Percentiles rank a stretch among this genome's conserved stretches.
Conservation (phyloP, 495 filamentous ascomycete genomes). For the Lasiosphaeris hirsuta region DNA sequence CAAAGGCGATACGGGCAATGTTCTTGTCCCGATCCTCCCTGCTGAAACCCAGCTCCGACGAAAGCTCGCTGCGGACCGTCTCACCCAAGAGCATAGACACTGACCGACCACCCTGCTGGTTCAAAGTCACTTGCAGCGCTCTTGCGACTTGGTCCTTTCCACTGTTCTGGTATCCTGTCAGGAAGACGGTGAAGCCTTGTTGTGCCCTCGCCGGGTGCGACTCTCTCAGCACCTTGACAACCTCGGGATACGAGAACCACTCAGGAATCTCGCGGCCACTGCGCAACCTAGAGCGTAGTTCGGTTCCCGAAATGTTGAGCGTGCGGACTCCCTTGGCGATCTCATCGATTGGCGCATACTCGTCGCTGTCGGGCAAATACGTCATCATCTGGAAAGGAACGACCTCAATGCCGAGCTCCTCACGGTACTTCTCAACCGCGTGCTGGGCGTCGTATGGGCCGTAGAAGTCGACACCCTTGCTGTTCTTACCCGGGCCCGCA, state of each 20-base stretch:
- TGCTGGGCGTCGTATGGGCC: conserved; percentile 98
- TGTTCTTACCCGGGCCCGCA: conserved; percentile 95
- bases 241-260: conserved; percentile 99
- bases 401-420: conserved; percentile 96
- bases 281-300: conserved; percentile 84
- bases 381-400: conserved; percentile 99
- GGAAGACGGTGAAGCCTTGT: conserved; percentile 97
- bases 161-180: conserved; percentile 93
- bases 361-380: conserved; percentile 93
- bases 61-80: conserved; percentile 89
- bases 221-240: conserved; percentile 91
- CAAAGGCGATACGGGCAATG: conserved; percentile 94
- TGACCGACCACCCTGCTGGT: conserved; percentile 95
- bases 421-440: conserved; percentile 92
- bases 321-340: conserved; percentile 80
- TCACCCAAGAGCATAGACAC: conserved; percentile 93
- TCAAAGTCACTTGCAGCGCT: conserved; percentile 92
- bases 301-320: conserved; percentile 94
- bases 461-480: conserved; percentile 93
- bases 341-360: conserved; percentile 90
- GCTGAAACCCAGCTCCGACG: conserved; percentile 92
- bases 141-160: conserved; percentile 96
- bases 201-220: conserved; percentile 83
- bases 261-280: conserved; percentile 92
- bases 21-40: conserved; percentile 91